These are phyloP conservation scores for Helichrysum umbraculigerum DNA, from an alignment of 129 eudicot genomes.

Conservation along the genomic window DNA sequence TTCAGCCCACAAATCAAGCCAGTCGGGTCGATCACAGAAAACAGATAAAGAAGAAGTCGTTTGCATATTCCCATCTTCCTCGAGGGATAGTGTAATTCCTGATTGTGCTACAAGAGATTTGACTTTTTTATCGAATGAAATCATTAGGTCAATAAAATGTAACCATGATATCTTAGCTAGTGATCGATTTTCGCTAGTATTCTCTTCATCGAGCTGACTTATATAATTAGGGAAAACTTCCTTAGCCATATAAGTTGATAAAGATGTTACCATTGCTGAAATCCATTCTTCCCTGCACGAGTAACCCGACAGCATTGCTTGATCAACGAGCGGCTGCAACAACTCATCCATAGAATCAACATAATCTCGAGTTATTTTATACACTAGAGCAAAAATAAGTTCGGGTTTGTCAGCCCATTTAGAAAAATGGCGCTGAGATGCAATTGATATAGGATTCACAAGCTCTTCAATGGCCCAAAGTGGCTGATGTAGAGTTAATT, in stretches of 20 bases:
- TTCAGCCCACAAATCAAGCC: constrained; percentile 94
- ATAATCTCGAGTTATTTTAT: constrained; percentile 79
- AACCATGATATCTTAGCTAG: constrained; percentile 76
- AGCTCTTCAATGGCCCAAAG: constrained; percentile 99
- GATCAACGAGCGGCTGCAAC: constrained; percentile 89
- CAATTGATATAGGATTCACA: constrained; percentile 82
- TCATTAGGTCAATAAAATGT: constrained; percentile 84
- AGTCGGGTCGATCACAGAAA: constrained; percentile 93
- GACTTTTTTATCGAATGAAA: constrained; percentile 77
- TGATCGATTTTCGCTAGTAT: constrained; percentile 31
- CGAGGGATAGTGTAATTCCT: constrained; percentile 51
- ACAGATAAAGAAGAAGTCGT: constrained; percentile 69
- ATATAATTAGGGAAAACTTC: constrained; percentile 69
- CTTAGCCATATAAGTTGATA: constrained; percentile 79
- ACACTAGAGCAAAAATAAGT: constrained; percentile 72
- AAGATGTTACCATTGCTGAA: constrained; percentile 79
- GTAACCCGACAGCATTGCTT: constrained; percentile 88
- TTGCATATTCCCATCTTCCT: constrained; percentile 60
- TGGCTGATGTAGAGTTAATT: constrained; percentile 59
- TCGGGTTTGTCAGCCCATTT: constrained; percentile 94
- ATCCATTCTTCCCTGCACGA: constrained; percentile 99
- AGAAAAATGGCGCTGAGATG: constrained; percentile 76
- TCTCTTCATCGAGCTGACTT: constrained; percentile 57
- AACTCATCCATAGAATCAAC: constrained; percentile 90
- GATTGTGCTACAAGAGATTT: constrained; percentile 61